These are phyloP conservation scores for Tulasnella sp. DNA, from an alignment of 768 basidiomycete genomes.

Conservation along the genomic window DNA sequence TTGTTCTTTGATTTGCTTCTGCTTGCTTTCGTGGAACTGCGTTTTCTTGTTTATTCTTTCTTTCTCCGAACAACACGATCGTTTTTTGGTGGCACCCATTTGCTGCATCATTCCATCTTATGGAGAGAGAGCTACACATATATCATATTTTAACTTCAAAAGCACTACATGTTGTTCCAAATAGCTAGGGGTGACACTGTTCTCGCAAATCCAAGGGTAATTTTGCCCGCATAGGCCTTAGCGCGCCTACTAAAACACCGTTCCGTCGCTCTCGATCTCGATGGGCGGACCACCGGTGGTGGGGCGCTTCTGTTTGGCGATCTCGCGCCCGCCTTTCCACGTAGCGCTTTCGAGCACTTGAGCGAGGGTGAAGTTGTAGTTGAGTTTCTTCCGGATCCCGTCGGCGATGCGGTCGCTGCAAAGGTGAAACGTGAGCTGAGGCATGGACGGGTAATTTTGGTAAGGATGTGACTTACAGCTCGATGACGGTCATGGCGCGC, in stretches of 20 bases:
- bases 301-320: conserved; percentile 68
- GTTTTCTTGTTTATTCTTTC: too few relatives aligned
- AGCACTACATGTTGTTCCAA: too few relatives aligned
- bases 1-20: too few relatives aligned
- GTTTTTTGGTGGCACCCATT: too few relatives aligned
- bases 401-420: conserved; percentile 68
- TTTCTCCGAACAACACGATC: too few relatives aligned
- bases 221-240: background rate
- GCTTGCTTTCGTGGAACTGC: too few relatives aligned
- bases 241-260: conserved; percentile 43
- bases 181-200: background rate
- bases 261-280: conserved; percentile 77
- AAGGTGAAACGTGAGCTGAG: background rate
- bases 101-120: too few relatives aligned
- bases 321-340: conserved; percentile 93
- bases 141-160: too few relatives aligned
- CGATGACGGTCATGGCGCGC: conserved; percentile 91
- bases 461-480: conserved; percentile 47
- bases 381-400: conserved; percentile 50
- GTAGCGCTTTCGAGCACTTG: conserved; percentile 92
- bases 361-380: conserved; percentile 50
- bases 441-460: conserved; percentile 1
- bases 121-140: too few relatives aligned
- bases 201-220: too few relatives aligned
- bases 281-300: conserved; percentile 72